Evolutionary conservation across 371 early-diverging fungal genomes (phyloP).

Genomic region (Funneliformis caledonium): DNA sequence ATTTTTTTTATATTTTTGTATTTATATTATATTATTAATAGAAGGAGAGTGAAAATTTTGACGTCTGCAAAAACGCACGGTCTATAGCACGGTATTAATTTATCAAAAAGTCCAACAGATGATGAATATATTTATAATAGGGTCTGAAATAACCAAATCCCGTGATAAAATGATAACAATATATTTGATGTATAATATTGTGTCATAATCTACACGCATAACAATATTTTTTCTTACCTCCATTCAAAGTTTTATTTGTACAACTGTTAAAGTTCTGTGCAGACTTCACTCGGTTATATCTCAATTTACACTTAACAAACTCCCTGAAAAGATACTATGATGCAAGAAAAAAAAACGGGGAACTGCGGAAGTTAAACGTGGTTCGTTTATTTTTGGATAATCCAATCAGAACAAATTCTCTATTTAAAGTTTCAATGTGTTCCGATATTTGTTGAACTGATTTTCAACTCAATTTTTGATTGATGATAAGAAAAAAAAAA

Average conservation of each 20-base stretch:
- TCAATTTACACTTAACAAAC: too few relatives aligned
- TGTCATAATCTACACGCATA: neutral
- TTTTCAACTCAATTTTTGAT: too few relatives aligned
- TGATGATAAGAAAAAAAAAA: neutral
- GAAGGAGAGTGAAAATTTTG: neutral
- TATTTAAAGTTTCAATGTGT: too few relatives aligned
- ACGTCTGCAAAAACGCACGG: conserved; percentile 3
- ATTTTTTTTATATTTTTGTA: too few relatives aligned
- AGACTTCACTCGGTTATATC: neutral
- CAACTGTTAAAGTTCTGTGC: neutral
- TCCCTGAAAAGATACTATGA: neutral
- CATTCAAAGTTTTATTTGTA: neutral
- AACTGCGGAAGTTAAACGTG: too few relatives aligned
- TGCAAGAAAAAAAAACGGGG: too few relatives aligned
- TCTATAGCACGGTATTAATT: neutral
- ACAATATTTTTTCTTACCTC: neutral
- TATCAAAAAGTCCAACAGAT: neutral
- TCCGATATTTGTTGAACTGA: too few relatives aligned
- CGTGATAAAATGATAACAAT: neutral
- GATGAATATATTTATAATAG: neutral
- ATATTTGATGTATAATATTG: neutral
- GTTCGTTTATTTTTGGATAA: too few relatives aligned
- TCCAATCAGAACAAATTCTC: too few relatives aligned
- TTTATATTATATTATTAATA: too few relatives aligned
- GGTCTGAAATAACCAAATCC: neutral